Base-by-base conservation (phyloP, 2,329 filamentous ascomycete genomes). In the Fusarium sp. region DNA sequence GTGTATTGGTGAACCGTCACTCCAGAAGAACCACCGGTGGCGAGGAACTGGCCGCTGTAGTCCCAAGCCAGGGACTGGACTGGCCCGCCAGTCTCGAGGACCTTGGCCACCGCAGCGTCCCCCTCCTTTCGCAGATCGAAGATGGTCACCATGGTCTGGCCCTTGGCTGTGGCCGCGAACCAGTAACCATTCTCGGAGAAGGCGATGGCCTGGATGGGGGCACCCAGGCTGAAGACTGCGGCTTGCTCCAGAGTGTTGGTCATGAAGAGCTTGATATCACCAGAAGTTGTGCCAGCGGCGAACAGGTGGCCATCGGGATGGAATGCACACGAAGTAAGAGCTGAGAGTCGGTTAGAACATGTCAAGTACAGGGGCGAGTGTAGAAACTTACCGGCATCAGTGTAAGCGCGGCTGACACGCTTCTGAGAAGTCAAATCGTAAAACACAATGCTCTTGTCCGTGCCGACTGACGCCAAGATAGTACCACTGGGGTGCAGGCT, bases 151-250 rank as follows among this genome's bases (percentile, higher is more conserved):
- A 88, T 92, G 24, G 91, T 93, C 74, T 95, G 94, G 33, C 91
- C 92, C 82, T 95, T 92, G 68, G 93, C 91, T 9, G 92, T 92
- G 6, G 95, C 93, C 2, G 96, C 96, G 74, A 99, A 92, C 94
- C 95, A 98, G 78, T 94, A 98, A 27, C 97, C 97, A 78, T 99
- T 99, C 83, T 99, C 97, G 0, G 95, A 98, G 84, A 99, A 99
- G 68, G 90, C 88, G 45, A 99, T 85, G 13, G 91, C 90, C 77
- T 94, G 91, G 4, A 98, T 89, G 0, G 95, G 91, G 0, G 91
- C 91, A 9, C 89, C 90, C 1, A 93, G 84, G 22, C 84, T 86
- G 82, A 97, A 98, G 65, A 90, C 91, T 31, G 94, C 94, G 31
- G 94, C 94, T 75, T 91, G 89, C 69, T 92, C 90, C 41, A 95